Base-by-base conservation (phyloP, 768 basidiomycete species). In the Macrocybe gigantea region DNA sequence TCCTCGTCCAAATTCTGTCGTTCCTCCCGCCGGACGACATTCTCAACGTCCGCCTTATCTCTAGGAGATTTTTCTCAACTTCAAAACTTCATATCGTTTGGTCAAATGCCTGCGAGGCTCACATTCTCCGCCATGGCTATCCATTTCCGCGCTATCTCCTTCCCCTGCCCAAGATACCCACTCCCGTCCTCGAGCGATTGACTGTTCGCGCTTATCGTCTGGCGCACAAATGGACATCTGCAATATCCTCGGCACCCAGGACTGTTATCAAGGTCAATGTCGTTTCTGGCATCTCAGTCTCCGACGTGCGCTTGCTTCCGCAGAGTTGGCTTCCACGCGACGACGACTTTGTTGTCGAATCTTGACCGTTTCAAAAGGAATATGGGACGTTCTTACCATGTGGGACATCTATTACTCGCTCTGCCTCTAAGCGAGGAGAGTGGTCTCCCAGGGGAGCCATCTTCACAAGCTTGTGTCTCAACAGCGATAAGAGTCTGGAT, bases 371-470 rank as follows among this genome's bases (percentile, higher is more conserved):
- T 80, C 79, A 3, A 77, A 76, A 50, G 70, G 72, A 5, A 75
- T 86, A 43, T 86, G 84, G 84, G 78, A 79, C 36, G 65, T 69
- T 12, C 54, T 85, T 41, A 66, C 71, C 1, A 55, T 82, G 13
- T 83, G 84, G 79, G 70, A 79, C 30, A 51, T 56, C 7, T 22
- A 2, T 22, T 22, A 22, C 22, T 22, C 22, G 22, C 22, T 4
- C 22, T 22, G 35, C 42, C 22, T 44, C 35, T 6, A 44, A 44
- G 31, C n/a, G 14, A 44, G 42, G 42, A 7, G 42, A 44, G 29
- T 85, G 84, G 83, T 73, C 70, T 29, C 75, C 71, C 0, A 70
- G 73, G 44, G 75, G 75, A 11, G 75, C 71, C 1, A 57, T 83
- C 6, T 77, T 84, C 49, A 72, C 68, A 35, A 76, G 73, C 2